phyloP scores from a whole-genome alignment of 768 basidiomycete genomes.

The Suillus bovinus region DNA sequence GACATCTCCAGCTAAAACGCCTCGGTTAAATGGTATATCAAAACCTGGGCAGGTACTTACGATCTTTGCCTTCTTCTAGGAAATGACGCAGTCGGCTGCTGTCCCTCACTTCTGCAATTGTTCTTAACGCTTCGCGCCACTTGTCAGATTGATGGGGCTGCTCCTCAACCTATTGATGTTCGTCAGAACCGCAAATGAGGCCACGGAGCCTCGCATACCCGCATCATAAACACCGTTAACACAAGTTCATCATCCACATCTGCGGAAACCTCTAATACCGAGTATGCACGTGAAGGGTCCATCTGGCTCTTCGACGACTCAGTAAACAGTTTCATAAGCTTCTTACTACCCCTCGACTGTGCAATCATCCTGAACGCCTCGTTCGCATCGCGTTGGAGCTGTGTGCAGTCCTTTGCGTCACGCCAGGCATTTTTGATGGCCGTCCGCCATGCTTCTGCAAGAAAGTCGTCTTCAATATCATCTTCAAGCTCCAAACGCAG shows the following conservation, averaged over 20 bases:
- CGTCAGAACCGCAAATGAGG: constrained; percentile 13
- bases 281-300: constrained; percentile 71
- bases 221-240: constrained; percentile 66
- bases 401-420: constrained; percentile 41
- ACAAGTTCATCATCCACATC: constrained; percentile 81
- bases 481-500: constrained; percentile 69
- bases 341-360: constrained; percentile 55
- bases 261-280: constrained; percentile 64
- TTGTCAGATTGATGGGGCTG: constrained; percentile 63
- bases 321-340: constrained; percentile 52
- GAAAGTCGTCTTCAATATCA: constrained; percentile 68
- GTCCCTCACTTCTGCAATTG: constrained; percentile 74
- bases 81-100: constrained; percentile 72
- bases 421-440: constrained; percentile 59
- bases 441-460: constrained; percentile 68
- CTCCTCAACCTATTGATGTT: constrained; percentile 60
- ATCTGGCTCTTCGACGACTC: constrained; percentile 55
- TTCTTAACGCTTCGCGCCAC: constrained; percentile 69
- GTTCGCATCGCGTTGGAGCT: constrained; percentile 54
- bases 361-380: constrained; percentile 72
- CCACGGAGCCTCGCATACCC: constrained; percentile 45
- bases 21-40: constrained; percentile 9
- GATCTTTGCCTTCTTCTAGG: constrained; percentile 66
- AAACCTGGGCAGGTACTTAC: constrained; percentile 48
- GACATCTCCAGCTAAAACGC: constrained; percentile 62